Base-by-base conservation (phyloP, 176 grass and related monocot genomes). In the Ensete glaucum region DNA sequence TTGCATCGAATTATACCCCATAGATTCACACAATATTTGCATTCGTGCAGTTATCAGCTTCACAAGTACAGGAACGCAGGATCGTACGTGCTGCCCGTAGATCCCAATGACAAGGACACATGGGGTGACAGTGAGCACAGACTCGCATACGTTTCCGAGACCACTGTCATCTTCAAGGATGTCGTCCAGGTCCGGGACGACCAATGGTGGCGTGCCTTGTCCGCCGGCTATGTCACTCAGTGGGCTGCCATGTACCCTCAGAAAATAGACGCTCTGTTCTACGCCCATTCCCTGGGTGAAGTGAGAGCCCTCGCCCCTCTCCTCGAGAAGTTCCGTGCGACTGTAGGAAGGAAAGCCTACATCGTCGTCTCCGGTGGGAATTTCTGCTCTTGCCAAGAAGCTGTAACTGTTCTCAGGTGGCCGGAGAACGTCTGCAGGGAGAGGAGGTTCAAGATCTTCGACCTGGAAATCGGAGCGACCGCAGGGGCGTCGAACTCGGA, bases 81-180 rank as follows among this genome's bases (percentile, higher is more conserved):
- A 0, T 99, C 95, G 11, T 99, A 89, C 78, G 88, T 99, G 75
- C 78, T 99, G 34, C 95, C 95, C 8, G 90, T 99, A 8, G 86
- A 99, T 77, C 59, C 88, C 26, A 29, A 0, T 22, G 88, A 99
- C 82, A 99, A 81, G 78, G 95, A 91, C 75, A 99, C 95, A n/a
- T 99, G 90, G 95, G 90, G 90, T 0, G 95, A 99, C 84, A 94
- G 88, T 57, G 90, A 99, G 84, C 95, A 99, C 79, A 86, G 95
- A 13, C 95, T 99, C 0, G 95, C 95, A 10, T 87, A 99, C 54
- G 88, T 99, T 0, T 78, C 95, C 0, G 90, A 94, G 86, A 99
- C 95, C 17, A 99, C 95, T 0, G 90, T 91, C 34, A 94, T 99
- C 79, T 99, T 94, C 84, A 94, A 94, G 84, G 90, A 99, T 72